A percentile compares a stretch with the other conserved stretches of the same genome.
phyloP scores from a whole-genome alignment of 2,329 filamentous ascomycete species.

The Penicillium sp. region DNA sequence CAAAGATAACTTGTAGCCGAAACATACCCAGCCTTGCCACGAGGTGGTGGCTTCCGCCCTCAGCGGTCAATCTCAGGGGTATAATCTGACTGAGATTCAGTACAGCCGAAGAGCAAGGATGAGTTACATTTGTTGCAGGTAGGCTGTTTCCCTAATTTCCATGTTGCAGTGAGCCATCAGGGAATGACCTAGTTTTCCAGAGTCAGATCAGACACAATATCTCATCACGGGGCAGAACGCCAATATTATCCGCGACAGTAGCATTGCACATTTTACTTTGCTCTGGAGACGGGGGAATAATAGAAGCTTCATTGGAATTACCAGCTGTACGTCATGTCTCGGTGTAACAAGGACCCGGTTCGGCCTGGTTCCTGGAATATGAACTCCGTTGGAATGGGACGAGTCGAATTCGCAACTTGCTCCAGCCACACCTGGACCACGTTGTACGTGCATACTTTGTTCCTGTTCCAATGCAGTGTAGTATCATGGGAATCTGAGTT shows the following conservation, averaged over 20 bases:
- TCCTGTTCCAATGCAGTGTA: slow-evolving; percentile 14
- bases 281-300: not conserved
- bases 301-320: not conserved
- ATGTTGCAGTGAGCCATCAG: not conserved
- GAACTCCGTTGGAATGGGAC: not conserved
- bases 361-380: slow-evolving; percentile 3
- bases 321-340: not conserved
- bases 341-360: not conserved
- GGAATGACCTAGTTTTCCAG: not conserved
- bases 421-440: not conserved
- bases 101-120: not conserved
- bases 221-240: not conserved
- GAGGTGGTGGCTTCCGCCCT: slow-evolving; percentile 9
- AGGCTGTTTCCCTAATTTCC: not conserved
- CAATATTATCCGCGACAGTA: not conserved
- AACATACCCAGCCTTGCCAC: slow-evolving; percentile 6
- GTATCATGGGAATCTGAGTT: not conserved
- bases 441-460: not conserved
- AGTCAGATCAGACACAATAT: not conserved
- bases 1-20: not conserved
- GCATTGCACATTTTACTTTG: not conserved
- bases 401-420: not conserved
- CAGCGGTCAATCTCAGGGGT: not conserved
- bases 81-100: not conserved
- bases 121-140: no score